Percentiles rank a stretch among this genome's conserved stretches.
Evolutionary conservation across 2,329 filamentous ascomycete species (phyloP).

Genomic region (Aspergillus tamarii): DNA sequence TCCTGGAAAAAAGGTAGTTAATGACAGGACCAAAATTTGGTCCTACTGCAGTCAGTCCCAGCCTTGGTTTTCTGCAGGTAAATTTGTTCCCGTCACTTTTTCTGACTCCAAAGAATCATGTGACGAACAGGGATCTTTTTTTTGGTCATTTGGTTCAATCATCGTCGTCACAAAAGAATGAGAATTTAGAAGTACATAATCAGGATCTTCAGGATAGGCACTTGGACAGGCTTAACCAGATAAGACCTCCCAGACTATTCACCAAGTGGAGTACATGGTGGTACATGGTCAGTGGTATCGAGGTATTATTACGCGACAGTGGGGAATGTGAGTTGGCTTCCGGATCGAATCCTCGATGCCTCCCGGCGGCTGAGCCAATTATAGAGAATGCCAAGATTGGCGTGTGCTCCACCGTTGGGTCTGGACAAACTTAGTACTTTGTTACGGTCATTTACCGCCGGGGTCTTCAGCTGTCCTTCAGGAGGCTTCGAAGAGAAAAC

Average conservation of each 20-base stretch:
- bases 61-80: neutral
- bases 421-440: slow-evolving; percentile 23
- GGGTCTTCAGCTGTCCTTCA: neutral
- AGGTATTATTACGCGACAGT: slow-evolving; percentile 16
- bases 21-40: neutral
- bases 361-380: slow-evolving; percentile 21
- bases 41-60: neutral
- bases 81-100: neutral
- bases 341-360: slow-evolving; percentile 21
- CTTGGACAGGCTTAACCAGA: slow-evolving; percentile 2
- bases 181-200: neutral
- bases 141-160: neutral
- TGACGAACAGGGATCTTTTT: neutral
- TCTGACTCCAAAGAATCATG: neutral
- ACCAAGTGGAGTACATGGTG: neutral
- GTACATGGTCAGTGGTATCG: slow-evolving; percentile 5
- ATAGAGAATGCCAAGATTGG: slow-evolving; percentile 19
- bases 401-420: slow-evolving; percentile 20
- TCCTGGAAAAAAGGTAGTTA: neutral
- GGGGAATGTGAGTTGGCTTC: slow-evolving; percentile 22
- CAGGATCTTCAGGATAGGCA: slow-evolving; percentile 4
- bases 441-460: slow-evolving; percentile 1
- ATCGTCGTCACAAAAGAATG: neutral
- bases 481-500: neutral
- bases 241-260: neutral